Base-by-base conservation (phyloP, 1,139 yeast genomes). In the Yamadazyma buinensis region DNA sequence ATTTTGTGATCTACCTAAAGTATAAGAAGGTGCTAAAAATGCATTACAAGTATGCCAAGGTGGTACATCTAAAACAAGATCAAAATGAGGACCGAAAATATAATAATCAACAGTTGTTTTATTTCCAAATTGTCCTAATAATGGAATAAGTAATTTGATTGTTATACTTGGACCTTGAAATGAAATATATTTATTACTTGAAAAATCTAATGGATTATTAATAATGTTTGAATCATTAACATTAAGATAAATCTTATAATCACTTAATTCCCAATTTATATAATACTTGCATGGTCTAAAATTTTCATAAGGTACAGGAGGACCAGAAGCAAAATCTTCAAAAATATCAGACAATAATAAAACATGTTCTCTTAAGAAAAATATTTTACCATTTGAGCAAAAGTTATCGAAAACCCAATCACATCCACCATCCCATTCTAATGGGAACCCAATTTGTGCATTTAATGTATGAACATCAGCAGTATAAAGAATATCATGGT, bases 31-130 rank as follows among this genome's bases (percentile, higher is more conserved):
- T 33, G 70, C 72, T 61, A 84, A 57, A 46, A 90, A 92, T 31
- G 84, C 81, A 43, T 80, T 74, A 13, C 80, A 64, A 0, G 97
- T 88, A 51, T 87, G 95, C 95, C 97, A 92, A 0, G 92, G 83
- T 0, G 97, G 97, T 0, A 94, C 77, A 40, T 80, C 84, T 5
- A 90, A 57, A 1, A 75, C 64, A 31, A 90, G 51, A 35, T 80
- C 75, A 46, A 87, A 77, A 34, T 59, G 59, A 0, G 87, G 78
- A 0, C 95, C 83, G 26, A 47, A 46, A 2, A 87, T 47, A 1
- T 59, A 55, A 46, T 73, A 86, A 5, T 69, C 61, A 13, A 86
- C 67, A 0, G 76, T 70, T 3, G 80, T 77, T 7, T 74, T 69
- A 33, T 77, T 74, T 15, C 78, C 67, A 26, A 77, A 71, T 23